These are phyloP conservation scores for Tuber indicum DNA, from an alignment of 495 filamentous ascomycete species.

Conservation along the genomic window DNA sequence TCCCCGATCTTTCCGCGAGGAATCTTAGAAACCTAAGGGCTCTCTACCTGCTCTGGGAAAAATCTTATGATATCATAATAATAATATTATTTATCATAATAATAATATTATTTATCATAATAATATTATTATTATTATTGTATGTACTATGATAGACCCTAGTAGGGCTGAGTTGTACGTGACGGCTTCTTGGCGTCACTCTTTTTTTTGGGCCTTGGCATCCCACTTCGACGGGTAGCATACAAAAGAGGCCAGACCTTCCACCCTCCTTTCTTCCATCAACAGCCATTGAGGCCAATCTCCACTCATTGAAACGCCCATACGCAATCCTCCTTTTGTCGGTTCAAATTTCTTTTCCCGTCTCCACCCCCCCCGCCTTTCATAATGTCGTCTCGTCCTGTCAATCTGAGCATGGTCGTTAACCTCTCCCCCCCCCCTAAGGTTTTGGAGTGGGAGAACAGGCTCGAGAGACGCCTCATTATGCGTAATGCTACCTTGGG, in stretches of 20 bases:
- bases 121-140: no score
- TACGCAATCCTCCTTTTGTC: background rate
- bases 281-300: no score
- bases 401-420: conserved; percentile 19
- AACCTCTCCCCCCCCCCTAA: conserved; percentile 8
- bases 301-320: background rate
- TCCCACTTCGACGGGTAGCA: background rate
- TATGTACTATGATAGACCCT: no score
- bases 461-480: background rate
- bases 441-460: background rate
- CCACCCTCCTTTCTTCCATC: background rate
- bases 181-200: background rate
- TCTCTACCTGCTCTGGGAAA: background rate
- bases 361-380: background rate
- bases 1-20: background rate
- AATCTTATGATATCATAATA: background rate
- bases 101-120: no score
- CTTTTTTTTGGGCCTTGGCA: background rate
- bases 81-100: background rate
- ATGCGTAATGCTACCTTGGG: conserved; percentile 24
- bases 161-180: background rate
- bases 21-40: background rate
- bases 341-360: no score
- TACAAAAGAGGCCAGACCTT: background rate
- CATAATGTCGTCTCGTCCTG: conserved; percentile 16